Base-by-base conservation (phyloP, 768 basidiomycete genomes). In the Macrolepiota dolichaula region DNA sequence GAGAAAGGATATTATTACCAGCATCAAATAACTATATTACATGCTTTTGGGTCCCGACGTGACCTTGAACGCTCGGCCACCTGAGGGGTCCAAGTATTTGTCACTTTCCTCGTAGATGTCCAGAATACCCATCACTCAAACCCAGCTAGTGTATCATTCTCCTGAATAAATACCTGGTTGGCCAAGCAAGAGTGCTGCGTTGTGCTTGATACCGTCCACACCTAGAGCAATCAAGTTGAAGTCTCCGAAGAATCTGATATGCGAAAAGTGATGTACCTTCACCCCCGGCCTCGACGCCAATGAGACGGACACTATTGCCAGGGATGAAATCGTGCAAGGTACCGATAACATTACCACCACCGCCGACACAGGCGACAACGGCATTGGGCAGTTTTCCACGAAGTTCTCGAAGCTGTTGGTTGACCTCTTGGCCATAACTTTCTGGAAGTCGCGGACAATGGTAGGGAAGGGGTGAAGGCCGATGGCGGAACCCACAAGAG, bases 381-480 rank as follows among this genome's bases (percentile, higher is more conserved):
- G 85, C 92, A 66, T 98, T 95, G 7, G 96, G 97, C 3, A 98
- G 85, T 73, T 96, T 97, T 22, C 92, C 91, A 49, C 80, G 81
- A 46, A 73, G 76, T 55, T 84, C 87, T 56, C 83, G 73, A 64
- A 98, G 72, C 73, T 98, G 97, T 17, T 76, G 76, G 75, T 94
- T 98, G 77, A 98, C 97, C 76, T 99, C 97, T 70, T 88, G 79
- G 2, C 96, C 90, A 99, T 99, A 38, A 98, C 85, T 65, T 88
- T 87, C 71, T 99, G 97, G 84, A 96, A 98, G 74, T 99, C 97
- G 51, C 97, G 89, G 47, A 99, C 97, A 61, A 99, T 93, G 22
- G 97, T 98, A 1, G 97, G 97, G 86, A 99, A 98, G 1, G 97
- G 97, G 73, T 98, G 96, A 3, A 97, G 97, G 15, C 97, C 97